Base-by-base conservation (phyloP, 2,329 filamentous ascomycete species). In the Colletotrichum liriopes region DNA sequence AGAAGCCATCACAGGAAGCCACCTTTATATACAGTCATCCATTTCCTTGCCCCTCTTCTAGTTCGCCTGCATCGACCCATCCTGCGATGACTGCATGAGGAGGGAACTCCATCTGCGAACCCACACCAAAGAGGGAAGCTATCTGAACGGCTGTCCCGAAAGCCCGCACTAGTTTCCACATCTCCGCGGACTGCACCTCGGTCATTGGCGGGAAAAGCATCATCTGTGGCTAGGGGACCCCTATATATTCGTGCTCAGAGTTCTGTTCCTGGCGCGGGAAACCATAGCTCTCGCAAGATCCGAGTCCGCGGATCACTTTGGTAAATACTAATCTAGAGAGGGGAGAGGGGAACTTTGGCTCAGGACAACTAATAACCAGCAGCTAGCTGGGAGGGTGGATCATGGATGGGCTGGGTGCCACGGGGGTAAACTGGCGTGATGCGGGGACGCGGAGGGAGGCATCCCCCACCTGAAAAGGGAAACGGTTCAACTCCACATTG, bases 361-460 rank as follows among this genome's bases (percentile, higher is more conserved):
- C 20, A 20, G n/a, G n/a, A 26, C 12, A 41, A 32, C 16, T 3
- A 35, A 41, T 2, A 35, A 41, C 20, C 18, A 14, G 14, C 9
- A 37, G 41, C 20, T 12, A 35, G 18, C 1, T 52, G 9, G 20
- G n/a, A 37, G 16, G 39, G 56, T 47, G 29, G 47, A 16, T 43
- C 26, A 18, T 56, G 35, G 45, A 26, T 51, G 41, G 63, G 58
- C 18, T 20, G 64, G 51, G 20, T 51, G 43, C 39, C 23, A 39
- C 23, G n/a, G 49, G 56, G 26, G 23, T 26, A 8, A 23, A 37
- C 26, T 52, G 49, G 51, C 35, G 35, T 14, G 52, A 71, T 73
- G 73, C 73, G 60, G 63, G 73, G 59, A 47, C 67, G 60, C 73
- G 73, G 73, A 74, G 73, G 71, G 65, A 71, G 66, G 35, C 66